phyloP scores from a whole-genome alignment of 2,329 filamentous ascomycete species.

The Penicillium sp. region DNA sequence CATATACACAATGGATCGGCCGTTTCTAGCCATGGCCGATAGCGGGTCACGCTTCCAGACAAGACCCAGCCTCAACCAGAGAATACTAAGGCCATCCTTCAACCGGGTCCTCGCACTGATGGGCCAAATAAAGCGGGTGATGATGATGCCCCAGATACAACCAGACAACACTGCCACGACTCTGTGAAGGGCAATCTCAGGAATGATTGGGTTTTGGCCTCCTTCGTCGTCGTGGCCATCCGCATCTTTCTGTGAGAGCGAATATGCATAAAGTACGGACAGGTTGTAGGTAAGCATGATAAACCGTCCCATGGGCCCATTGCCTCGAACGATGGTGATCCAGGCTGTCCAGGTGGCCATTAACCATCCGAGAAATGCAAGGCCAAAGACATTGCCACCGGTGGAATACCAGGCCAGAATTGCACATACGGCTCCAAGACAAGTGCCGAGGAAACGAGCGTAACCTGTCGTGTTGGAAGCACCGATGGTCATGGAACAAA shows the following conservation, averaged over 20 bases:
- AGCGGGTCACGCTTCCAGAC: constrained; percentile 96
- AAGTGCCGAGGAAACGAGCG: constrained; percentile 82
- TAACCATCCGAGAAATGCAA: constrained; percentile 80
- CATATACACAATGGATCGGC: constrained; percentile 70
- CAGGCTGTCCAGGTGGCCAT: constrained; percentile 85
- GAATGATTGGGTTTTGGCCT: constrained; percentile 77
- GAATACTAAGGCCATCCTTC: constrained; percentile 82
- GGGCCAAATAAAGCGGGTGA: constrained; percentile 89
- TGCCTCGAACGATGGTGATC: constrained; percentile 79
- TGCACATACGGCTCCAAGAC: constrained; percentile 75
- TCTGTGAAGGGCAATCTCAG: constrained; percentile 80
- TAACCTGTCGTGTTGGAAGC: constrained; percentile 91
- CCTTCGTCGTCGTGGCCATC: constrained; percentile 85
- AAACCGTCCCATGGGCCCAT: constrained; percentile 88
- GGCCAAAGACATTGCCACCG: constrained; percentile 68
- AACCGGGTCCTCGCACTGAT: constrained; percentile 87
- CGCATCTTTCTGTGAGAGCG: constrained; percentile 67
- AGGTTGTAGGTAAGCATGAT: constrained; percentile 96
- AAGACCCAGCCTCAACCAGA: constrained; percentile 92
- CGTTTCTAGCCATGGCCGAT: constrained; percentile 65
- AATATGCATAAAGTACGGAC: constrained; percentile 86
- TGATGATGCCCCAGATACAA: constrained; percentile 78
- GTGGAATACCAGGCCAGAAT: constrained; percentile 76
- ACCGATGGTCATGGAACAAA: constrained; percentile 96
- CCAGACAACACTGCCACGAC: constrained; percentile 53